Percentiles rank a stretch among this genome's conserved stretches.
These are phyloP conservation scores for Taphrina betulina DNA, from an alignment of 1,139 yeast genomes.

Conservation along the genomic window DNA sequence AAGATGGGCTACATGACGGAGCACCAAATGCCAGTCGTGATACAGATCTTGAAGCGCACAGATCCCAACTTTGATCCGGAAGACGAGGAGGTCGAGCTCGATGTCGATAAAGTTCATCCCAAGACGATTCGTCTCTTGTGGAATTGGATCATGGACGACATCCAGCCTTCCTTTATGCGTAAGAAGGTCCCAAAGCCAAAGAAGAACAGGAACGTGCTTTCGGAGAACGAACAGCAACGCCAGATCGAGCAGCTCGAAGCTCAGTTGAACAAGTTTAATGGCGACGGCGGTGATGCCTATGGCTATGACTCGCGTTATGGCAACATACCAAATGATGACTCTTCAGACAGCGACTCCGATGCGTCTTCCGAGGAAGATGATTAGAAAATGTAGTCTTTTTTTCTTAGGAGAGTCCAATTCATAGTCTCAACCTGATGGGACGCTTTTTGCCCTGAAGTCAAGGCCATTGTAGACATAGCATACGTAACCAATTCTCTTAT, in stretches of 20 bases:
- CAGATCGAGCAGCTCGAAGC: slow-evolving; percentile 38
- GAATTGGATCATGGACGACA: slow-evolving; percentile 67
- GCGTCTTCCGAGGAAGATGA: slow-evolving; percentile 29
- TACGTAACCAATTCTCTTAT: too few relatives aligned
- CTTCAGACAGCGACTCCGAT: slow-evolving; percentile 24
- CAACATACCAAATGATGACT: slow-evolving; percentile 15
- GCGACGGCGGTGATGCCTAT: slow-evolving; percentile 28
- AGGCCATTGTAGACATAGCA: too few relatives aligned
- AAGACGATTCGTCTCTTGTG: slow-evolving; percentile 78
- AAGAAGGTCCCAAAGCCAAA: slow-evolving; percentile 42
- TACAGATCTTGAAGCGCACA: slow-evolving; percentile 81
- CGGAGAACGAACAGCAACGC: slow-evolving; percentile 53
- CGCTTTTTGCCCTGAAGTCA: too few relatives aligned
- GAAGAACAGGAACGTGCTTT: slow-evolving; percentile 56
- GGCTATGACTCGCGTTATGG: slow-evolving; percentile 27
- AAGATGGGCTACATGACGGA: slow-evolving; percentile 73
- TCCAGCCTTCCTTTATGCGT: slow-evolving; percentile 37
- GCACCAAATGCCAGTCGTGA: slow-evolving; percentile 76
- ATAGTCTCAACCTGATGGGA: too few relatives aligned
- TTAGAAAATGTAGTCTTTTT: too few relatives aligned
- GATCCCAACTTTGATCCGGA: slow-evolving; percentile 56
- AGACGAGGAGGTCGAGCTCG: slow-evolving; percentile 86
- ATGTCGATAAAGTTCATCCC: slow-evolving; percentile 90
- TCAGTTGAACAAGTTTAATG: slow-evolving; percentile 35
- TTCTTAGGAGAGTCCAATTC: too few relatives aligned